phyloP scores from a whole-genome alignment of 2,329 filamentous ascomycete genomes.

The Xylariaceae sp. region DNA sequence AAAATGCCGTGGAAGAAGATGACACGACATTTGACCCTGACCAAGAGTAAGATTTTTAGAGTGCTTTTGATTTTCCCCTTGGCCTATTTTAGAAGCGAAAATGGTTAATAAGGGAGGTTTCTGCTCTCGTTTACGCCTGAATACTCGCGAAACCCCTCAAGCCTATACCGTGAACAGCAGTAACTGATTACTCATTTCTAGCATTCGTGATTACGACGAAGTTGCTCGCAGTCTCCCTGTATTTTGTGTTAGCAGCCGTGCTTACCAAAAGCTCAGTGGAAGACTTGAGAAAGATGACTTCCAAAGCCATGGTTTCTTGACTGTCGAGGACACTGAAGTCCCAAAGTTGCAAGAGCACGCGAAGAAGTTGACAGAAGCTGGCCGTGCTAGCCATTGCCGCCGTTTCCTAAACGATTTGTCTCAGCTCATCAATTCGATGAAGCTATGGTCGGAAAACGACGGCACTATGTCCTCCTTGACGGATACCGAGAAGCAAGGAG shows the following conservation, averaged over 20 bases:
- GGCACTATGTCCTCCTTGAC: constrained; percentile 22
- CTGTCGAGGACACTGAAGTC: constrained; percentile 61
- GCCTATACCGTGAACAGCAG: too few species aligned
- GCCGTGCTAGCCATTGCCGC: constrained; percentile 47
- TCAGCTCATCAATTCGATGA: constrained; percentile 59
- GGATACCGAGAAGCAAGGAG: constrained; percentile 22
- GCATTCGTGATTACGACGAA: constrained; percentile 61
- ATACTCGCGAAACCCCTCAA: too few species aligned
- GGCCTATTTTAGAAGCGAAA: too few species aligned
- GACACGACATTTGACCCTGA: constrained; percentile 61
- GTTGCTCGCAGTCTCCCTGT: constrained; percentile 63
- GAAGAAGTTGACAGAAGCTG: constrained; percentile 57
- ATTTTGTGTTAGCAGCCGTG: constrained; percentile 68
- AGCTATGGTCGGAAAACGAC: constrained; percentile 31
- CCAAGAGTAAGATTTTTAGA: too few species aligned
- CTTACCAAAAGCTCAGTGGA: constrained; percentile 66
- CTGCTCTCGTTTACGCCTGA: too few species aligned
- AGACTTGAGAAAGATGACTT: constrained; percentile 57
- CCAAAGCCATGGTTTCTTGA: constrained; percentile 56
- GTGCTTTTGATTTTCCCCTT: too few species aligned
- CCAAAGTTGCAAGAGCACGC: constrained; percentile 65
- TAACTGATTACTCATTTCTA: too few species aligned
- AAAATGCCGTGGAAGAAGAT: constrained; percentile 56
- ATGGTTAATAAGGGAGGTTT: too few species aligned
- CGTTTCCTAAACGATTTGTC: constrained; percentile 58